Evolutionary conservation across 495 filamentous ascomycete genomes (phyloP).

Genomic region (Tuber brumale): DNA sequence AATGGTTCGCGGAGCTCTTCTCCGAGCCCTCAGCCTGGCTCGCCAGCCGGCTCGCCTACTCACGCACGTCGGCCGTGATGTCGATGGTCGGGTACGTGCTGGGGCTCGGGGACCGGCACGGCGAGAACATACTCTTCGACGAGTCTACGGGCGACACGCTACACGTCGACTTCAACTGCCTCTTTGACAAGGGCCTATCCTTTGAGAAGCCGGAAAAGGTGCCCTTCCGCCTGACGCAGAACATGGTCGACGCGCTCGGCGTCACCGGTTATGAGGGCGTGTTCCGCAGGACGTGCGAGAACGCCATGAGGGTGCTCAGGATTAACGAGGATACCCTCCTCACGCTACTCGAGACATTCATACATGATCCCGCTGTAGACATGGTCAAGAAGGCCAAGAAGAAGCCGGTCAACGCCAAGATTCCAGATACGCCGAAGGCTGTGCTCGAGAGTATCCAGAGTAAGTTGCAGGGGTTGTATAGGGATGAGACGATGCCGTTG

Average conservation of each 20-base stretch:
- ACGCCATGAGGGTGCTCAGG: conserved; percentile 73
- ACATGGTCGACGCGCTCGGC: conserved; percentile 96
- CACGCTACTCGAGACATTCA: conserved; percentile 92
- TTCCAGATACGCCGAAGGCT: conserved; percentile 78
- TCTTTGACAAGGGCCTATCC: conserved; percentile 96
- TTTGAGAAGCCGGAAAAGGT: conserved; percentile 93
- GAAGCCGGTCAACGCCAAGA: conserved; percentile 45
- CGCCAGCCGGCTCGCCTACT: conserved; percentile 79
- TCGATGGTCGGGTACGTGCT: conserved; percentile 94
- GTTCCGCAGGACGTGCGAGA: conserved; percentile 83
- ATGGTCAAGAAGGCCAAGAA: conserved; percentile 63
- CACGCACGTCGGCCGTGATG: conserved; percentile 92
- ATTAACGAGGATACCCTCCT: conserved; percentile 92
- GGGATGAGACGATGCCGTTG: conserved; percentile 78
- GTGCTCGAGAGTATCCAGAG: conserved; percentile 82
- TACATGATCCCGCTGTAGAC: conserved; percentile 93
- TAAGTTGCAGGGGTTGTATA: conserved; percentile 78
- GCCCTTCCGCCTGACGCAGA: conserved; percentile 96
- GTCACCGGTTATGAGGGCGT: conserved; percentile 82
- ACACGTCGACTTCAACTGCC: conserved; percentile 99
- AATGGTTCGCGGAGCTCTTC: conserved; percentile 94
- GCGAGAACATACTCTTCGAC: conserved; percentile 93
- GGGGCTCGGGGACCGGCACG: conserved; percentile 94
- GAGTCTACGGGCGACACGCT: conserved; percentile 89
- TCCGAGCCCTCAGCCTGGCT: conserved; percentile 91